Evolutionary conservation across 2,329 filamentous ascomycete species (phyloP).

Genomic region (Neofusicoccum laricinum): DNA sequence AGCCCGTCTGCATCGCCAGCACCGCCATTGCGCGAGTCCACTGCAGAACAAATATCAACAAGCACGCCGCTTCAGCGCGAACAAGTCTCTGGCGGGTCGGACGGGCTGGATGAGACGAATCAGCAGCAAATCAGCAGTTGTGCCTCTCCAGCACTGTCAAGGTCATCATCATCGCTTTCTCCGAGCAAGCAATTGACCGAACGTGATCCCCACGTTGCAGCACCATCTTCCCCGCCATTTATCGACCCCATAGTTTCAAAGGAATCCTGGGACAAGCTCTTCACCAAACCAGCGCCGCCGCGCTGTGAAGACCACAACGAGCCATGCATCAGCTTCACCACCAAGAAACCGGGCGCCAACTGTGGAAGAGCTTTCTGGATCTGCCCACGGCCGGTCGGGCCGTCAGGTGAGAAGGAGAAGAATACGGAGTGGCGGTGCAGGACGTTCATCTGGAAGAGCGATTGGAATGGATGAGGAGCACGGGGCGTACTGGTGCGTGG

Average conservation of each 20-base stretch:
- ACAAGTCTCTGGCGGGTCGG: neutral
- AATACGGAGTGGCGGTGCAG: constrained; percentile 83
- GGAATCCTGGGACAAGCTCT: constrained; percentile 81
- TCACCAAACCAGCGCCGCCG: constrained; percentile 71
- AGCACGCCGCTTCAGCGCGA: neutral
- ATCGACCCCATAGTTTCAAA: constrained; percentile 71
- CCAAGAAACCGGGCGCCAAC: constrained; percentile 88
- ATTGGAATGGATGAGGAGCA: constrained; percentile 48
- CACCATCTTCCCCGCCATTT: constrained; percentile 23
- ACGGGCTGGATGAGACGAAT: neutral
- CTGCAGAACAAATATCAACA: neutral
- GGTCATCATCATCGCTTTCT: too few relatives aligned
- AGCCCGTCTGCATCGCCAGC: constrained; percentile 29
- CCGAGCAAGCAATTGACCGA: too few relatives aligned
- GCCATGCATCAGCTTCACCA: constrained; percentile 76
- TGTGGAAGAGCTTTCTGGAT: constrained; percentile 66
- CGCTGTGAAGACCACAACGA: constrained; percentile 81
- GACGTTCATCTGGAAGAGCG: constrained; percentile 73
- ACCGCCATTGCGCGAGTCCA: constrained; percentile 19
- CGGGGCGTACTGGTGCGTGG: too few relatives aligned
- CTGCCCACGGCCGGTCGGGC: constrained; percentile 74
- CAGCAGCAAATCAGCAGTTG: neutral
- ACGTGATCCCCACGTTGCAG: too few relatives aligned
- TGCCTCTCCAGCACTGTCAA: neutral
- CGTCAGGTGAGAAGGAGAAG: constrained; percentile 78